Percentiles rank a stretch among this genome's conserved stretches.
phyloP scores from a whole-genome alignment of 2,329 filamentous ascomycete species.

The Lachnellula arida region DNA sequence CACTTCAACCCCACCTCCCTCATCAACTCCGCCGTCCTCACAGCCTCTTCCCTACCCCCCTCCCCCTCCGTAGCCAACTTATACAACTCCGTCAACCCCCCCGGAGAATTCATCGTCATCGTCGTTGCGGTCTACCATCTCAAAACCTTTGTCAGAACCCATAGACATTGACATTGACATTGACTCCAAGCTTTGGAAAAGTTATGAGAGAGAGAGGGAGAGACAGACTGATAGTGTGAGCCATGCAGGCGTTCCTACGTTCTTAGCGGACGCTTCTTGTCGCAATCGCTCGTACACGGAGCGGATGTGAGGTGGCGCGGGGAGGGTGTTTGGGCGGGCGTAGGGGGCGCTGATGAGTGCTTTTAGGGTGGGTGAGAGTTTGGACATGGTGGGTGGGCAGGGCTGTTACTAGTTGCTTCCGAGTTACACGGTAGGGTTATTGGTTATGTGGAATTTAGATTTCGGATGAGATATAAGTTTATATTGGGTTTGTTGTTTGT shows the following conservation, averaged over 20 bases:
- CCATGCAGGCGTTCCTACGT: conserved; percentile 62
- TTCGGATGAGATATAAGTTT: too few species aligned
- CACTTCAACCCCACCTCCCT: conserved; percentile 72
- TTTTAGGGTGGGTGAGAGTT: conserved; percentile 67
- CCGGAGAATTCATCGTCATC: conserved; percentile 82
- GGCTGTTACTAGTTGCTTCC: neutral
- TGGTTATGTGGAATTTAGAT: too few species aligned
- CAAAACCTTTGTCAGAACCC: neutral
- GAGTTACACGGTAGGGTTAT: neutral
- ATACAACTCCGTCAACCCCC: conserved; percentile 54
- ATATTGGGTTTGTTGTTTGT: too few species aligned
- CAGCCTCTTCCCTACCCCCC: conserved; percentile 20
- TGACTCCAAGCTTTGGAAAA: neutral
- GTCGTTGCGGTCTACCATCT: conserved; percentile 65
- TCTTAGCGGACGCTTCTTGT: conserved; percentile 54
- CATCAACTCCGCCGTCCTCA: conserved; percentile 58
- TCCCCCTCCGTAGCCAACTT: conserved; percentile 21
- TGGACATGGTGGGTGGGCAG: conserved; percentile 55
- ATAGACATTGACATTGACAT: too few species aligned
- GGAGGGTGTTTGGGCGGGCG: conserved; percentile 59
- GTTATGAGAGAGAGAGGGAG: conserved; percentile 13
- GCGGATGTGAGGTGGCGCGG: conserved; percentile 58
- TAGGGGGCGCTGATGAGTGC: conserved; percentile 67
- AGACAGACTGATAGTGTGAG: conserved; percentile 62
- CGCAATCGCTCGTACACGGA: conserved; percentile 62